phyloP scores from a whole-genome alignment of 805 yeast genomes.

The Zygosaccharomyces gambellarensis region DNA sequence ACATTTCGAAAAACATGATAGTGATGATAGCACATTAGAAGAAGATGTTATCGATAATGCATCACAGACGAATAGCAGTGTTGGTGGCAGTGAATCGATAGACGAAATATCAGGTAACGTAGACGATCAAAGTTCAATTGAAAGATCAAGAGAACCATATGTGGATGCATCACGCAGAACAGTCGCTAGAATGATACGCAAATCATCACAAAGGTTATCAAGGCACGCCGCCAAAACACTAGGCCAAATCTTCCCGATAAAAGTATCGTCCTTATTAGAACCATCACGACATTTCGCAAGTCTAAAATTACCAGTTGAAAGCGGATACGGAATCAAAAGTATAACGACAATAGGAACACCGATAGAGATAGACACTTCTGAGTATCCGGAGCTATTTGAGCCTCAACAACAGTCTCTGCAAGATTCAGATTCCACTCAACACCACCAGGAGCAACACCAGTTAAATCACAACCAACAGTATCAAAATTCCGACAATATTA shows the following conservation, averaged over 20 bases:
- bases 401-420: not conserved
- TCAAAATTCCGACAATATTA: slow-evolving; percentile 1
- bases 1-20: slow-evolving; percentile 21
- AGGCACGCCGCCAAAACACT: slow-evolving; percentile 80
- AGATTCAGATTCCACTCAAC: not conserved
- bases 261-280: slow-evolving; percentile 77
- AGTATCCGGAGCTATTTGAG: slow-evolving; percentile 30
- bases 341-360: slow-evolving; percentile 36
- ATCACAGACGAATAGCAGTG: slow-evolving; percentile 8
- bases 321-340: slow-evolving; percentile 18
- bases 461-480: not conserved
- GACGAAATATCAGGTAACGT: slow-evolving; percentile 13
- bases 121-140: slow-evolving; percentile 11
- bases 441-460: slow-evolving; percentile 3
- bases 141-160: slow-evolving; percentile 48
- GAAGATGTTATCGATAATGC: slow-evolving; percentile 20
- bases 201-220: slow-evolving; percentile 74
- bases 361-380: slow-evolving; percentile 23
- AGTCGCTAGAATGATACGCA: slow-evolving; percentile 67
- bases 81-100: slow-evolving; percentile 5
- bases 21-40: slow-evolving; percentile 39
- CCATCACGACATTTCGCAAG: slow-evolving; percentile 91
- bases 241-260: slow-evolving; percentile 77
- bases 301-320: slow-evolving; percentile 58
- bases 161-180: slow-evolving; percentile 67